Evolutionary conservation across 2,329 filamentous ascomycete genomes (phyloP).

Genomic region (Pyrenochaeta sp.): DNA sequence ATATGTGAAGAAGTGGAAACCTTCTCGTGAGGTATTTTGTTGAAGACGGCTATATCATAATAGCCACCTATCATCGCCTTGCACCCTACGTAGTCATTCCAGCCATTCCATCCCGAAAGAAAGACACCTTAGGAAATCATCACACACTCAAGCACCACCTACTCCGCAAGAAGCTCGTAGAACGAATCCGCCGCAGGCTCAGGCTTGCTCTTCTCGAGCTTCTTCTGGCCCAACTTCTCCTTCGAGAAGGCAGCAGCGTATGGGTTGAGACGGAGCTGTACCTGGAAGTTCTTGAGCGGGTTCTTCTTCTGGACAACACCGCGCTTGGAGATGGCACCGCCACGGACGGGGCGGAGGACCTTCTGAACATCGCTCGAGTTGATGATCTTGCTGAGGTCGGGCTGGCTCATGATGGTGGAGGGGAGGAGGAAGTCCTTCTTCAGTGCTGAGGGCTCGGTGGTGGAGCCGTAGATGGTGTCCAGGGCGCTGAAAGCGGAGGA

Average conservation of each 20-base stretch:
- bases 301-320: slow-evolving; percentile 98
- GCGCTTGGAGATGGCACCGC: slow-evolving; percentile 89
- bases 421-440: slow-evolving; percentile 99
- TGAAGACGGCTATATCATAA: slow-evolving; percentile 40
- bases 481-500: slow-evolving; percentile 96
- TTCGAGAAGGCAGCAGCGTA: slow-evolving; percentile 92
- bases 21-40: slow-evolving; percentile 35
- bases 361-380: slow-evolving; percentile 99
- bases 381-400: slow-evolving; percentile 96
- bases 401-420: slow-evolving; percentile 89
- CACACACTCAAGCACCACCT: slow-evolving; percentile 39
- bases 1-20: slow-evolving; percentile 24
- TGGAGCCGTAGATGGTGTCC: slow-evolving; percentile 95
- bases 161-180: slow-evolving; percentile 58
- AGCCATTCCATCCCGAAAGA: slow-evolving; percentile 29
- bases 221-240: slow-evolving; percentile 80
- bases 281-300: slow-evolving; percentile 98
- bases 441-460: slow-evolving; percentile 84
- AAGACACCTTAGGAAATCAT: slow-evolving; percentile 37
- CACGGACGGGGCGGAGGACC: slow-evolving; percentile 91
- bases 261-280: slow-evolving; percentile 97
- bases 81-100: slow-evolving; percentile 27
- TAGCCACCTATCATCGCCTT: slow-evolving; percentile 32
- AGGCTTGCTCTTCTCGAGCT: slow-evolving; percentile 70
- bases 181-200: slow-evolving; percentile 62